phyloP scores from a whole-genome alignment of 2,329 filamentous ascomycete genomes.

The Alternaria viburni region DNA sequence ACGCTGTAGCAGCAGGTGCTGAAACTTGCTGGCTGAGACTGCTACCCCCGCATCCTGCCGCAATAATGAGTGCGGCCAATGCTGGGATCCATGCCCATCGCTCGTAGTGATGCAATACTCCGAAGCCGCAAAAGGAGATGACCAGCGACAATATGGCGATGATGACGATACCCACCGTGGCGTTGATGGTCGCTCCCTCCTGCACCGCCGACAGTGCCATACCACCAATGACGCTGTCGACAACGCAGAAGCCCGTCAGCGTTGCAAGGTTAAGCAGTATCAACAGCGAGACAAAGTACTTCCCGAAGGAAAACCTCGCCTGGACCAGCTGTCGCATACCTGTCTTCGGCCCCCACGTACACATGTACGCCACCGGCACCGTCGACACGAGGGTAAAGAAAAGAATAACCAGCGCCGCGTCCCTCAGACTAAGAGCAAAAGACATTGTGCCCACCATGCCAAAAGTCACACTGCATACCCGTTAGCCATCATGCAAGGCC shows the following conservation, averaged over 20 bases:
- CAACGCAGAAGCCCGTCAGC: constrained; percentile 67
- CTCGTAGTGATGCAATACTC: constrained; percentile 62
- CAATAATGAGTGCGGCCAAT: constrained; percentile 61
- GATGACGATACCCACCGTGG: constrained; percentile 66
- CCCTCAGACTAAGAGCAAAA: constrained; percentile 63
- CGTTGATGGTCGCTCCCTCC: constrained; percentile 52
- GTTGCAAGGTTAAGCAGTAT: constrained; percentile 69
- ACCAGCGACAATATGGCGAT: constrained; percentile 63
- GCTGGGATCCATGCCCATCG: constrained; percentile 64
- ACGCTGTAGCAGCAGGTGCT: constrained; percentile 53
- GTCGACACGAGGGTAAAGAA: constrained; percentile 67
- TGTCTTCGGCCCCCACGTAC: constrained; percentile 65
- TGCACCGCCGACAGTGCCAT: constrained; percentile 51
- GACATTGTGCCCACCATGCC: constrained; percentile 66
- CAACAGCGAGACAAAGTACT: constrained; percentile 64
- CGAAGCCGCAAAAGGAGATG: constrained; percentile 68
- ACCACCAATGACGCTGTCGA: constrained; percentile 67
- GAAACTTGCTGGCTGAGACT: constrained; percentile 57
- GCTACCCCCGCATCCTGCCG: constrained; percentile 61
- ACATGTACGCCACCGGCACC: constrained; percentile 62
- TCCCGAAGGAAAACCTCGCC: constrained; percentile 65
- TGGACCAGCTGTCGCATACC: constrained; percentile 72
- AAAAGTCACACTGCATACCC: constrained; percentile 59
- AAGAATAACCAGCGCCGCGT: constrained; percentile 65
- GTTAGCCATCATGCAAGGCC: background rate